These are phyloP conservation scores for Dipodascus geniculatus DNA, from an alignment of 805 yeast species.

Conservation along the genomic window DNA sequence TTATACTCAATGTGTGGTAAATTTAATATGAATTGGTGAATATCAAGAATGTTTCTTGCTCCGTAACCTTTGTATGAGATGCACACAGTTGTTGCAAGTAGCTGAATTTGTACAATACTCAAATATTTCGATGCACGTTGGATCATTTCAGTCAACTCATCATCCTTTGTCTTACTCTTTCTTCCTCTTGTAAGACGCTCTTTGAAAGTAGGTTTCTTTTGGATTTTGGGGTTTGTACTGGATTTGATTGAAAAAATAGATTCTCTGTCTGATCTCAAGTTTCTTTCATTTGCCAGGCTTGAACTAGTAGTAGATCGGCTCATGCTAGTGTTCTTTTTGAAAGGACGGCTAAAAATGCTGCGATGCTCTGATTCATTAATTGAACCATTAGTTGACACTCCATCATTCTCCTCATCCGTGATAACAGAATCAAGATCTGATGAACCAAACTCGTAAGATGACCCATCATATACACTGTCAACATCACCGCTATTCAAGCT, in stretches of 20 bases:
- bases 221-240: not conserved
- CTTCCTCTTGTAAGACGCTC: not conserved
- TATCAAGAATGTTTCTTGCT: conserved; percentile 56
- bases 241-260: not conserved
- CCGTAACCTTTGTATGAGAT: conserved; percentile 57
- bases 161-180: conserved; percentile 11
- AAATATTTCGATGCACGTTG: conserved; percentile 61
- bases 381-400: not conserved
- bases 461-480: conserved; percentile 7
- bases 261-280: not conserved
- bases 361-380: not conserved
- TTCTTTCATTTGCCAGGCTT: not conserved
- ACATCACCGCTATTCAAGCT: conserved; percentile 11
- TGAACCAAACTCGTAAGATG: not conserved
- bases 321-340: not conserved
- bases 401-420: not conserved
- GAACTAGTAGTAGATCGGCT: not conserved
- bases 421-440: not conserved
- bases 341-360: conserved; percentile 5
- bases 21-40: conserved; percentile 55
- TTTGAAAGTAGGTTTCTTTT: not conserved
- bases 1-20: conserved; percentile 50
- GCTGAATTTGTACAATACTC: conserved; percentile 48
- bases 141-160: conserved; percentile 52
- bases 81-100: conserved; percentile 41